Evolutionary conservation across 2,329 filamentous ascomycete genomes (phyloP), one percentile per base, ranked within the genome.

Genomic region (Trichophyton benhamiae): DNA sequence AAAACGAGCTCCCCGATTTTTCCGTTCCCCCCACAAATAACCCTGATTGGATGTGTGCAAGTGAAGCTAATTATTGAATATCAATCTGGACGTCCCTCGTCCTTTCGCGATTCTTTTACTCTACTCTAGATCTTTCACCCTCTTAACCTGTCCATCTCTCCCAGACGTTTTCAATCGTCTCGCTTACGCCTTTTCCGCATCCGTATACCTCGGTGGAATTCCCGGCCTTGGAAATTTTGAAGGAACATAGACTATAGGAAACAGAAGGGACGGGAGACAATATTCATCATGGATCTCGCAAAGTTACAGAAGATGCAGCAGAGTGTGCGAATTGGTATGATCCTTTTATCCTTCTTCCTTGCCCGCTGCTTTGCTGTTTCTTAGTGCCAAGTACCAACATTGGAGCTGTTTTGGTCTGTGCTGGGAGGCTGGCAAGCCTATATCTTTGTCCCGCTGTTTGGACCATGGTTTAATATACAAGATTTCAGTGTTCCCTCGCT

Each of bases 321-420:
- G 77, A 82, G 81, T 71, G 82, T 83, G 74, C 82, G 83, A 75
- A 89, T 86, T 78, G 87, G 87, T 89, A 84, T 71, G 86, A 66
- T 53, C 55, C 53, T 58, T 36, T 61, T 46, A 9, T 48, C 3
- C 30, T 36, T 52, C 4, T 38, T 44, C n/a, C 22, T 60, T 44
- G 17, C 25, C 13, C 22, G 36, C 13, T 17, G 30, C 17, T 38
- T 25, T 25, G 22, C 20, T 9, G 13, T 49, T 27, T 49, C 20
- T 13, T 11, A 1, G 44, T 49, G 20, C 13, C 22, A 44, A 49
- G 27, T 27, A 49, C 25, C 46, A 25, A 49, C 11, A 27, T 15
- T 15, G 46, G 9, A 49, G 46, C 22, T 49, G 11, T 30, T 15
- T 8, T 27, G 46, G 46, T 11, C 46, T 0, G 46, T 49, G 46